phyloP scores from a whole-genome alignment of 306 rosid species.

The Begonia peltatifolia region DNA sequence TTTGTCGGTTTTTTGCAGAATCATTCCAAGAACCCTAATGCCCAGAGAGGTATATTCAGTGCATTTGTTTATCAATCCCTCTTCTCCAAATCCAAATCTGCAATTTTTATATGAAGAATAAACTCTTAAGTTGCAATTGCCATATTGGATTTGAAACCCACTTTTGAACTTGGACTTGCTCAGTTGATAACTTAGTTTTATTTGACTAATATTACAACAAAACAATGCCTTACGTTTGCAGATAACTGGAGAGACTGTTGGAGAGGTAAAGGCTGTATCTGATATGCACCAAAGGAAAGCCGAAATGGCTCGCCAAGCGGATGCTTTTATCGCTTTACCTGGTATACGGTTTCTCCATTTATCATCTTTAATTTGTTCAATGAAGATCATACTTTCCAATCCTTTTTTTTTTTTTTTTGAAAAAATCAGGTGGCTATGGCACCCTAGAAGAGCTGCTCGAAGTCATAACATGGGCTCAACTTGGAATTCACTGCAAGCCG shows the following conservation, averaged over 20 bases:
- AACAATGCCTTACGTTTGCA: constrained; percentile 6
- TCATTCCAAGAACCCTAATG: constrained; percentile 85
- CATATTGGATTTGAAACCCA: no score
- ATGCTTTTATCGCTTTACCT: constrained; percentile 95
- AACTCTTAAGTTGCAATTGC: no score
- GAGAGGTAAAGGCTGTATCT: constrained; percentile 86
- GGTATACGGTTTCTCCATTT: constrained; percentile 21
- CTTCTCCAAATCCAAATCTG: no score
- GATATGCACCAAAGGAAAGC: constrained; percentile 99
- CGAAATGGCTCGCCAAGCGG: constrained; percentile 98
- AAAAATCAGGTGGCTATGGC: constrained; percentile 72
- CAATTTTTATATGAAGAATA: no score
- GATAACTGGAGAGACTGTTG: constrained; percentile 90
- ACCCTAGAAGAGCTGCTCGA: constrained; percentile 96
- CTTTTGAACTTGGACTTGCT: no score
- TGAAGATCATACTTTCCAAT: no score
- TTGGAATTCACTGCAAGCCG: constrained; percentile 94
- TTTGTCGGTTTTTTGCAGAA: constrained; percentile 25
- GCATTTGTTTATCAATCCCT: no score
- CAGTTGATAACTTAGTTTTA: no score
- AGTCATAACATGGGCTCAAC: constrained; percentile 99
- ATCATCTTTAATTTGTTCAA: no score
- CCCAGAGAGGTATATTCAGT: constrained; percentile 64
- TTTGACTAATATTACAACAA: no score
- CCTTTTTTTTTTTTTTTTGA: no score